Evolutionary conservation across 2,329 filamentous ascomycete genomes (phyloP).

Genomic region (Macrophomina phaseolina): DNA sequence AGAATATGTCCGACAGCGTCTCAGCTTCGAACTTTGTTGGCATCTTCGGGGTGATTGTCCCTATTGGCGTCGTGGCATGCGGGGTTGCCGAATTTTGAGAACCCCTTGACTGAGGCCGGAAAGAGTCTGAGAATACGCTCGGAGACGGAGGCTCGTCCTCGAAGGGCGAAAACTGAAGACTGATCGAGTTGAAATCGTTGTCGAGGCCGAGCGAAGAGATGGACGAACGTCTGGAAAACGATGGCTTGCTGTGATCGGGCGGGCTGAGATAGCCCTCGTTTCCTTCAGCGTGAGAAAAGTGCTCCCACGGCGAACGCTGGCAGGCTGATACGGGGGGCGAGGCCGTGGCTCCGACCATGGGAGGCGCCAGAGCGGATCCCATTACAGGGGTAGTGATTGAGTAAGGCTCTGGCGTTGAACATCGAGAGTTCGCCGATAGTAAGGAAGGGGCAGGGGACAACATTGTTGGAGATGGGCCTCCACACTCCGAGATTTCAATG

Average conservation of each 20-base stretch:
- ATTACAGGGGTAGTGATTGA: conserved; percentile 38
- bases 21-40: conserved; percentile 46
- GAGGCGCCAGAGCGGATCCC: conserved; percentile 32
- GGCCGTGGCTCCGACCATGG: conserved; percentile 33
- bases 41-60: conserved; percentile 36
- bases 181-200: conserved; percentile 39
- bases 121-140: conserved; percentile 34
- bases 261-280: conserved; percentile 34
- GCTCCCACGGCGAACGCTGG: conserved; percentile 43
- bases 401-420: conserved; percentile 42
- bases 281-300: conserved; percentile 37
- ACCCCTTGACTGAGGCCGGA: conserved; percentile 31
- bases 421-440: conserved; percentile 44
- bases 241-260: conserved; percentile 32
- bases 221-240: conserved; percentile 40
- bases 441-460: conserved; percentile 45
- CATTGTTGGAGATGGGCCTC: conserved; percentile 40
- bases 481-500: conserved; percentile 46
- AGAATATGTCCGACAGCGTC: conserved; percentile 42
- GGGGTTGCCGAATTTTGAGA: conserved; percentile 38
- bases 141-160: conserved; percentile 34
- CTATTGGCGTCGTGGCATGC: conserved; percentile 33
- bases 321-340: conserved; percentile 38
- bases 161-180: conserved; percentile 37
- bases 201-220: conserved; percentile 39